Percentiles rank a stretch among this genome's conserved stretches.
Conservation (phyloP, 768 basidiomycete genomes). For the Grammothele lineata region DNA sequence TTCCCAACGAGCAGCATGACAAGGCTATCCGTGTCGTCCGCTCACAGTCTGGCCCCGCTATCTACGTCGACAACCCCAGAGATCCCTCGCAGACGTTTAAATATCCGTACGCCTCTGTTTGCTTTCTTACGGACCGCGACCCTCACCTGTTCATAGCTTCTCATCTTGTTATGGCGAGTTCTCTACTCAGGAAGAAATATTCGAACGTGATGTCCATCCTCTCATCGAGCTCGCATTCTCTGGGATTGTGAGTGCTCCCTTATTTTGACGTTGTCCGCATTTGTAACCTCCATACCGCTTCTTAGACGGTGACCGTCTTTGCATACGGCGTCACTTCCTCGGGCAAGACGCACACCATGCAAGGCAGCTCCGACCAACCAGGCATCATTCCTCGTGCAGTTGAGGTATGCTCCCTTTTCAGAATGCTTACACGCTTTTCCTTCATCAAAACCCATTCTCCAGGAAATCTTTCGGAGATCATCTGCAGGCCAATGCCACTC, state of each 20-base stretch:
- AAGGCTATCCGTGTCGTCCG: constrained; percentile 52
- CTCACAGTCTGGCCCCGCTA: constrained; percentile 36
- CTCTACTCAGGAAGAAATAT: constrained; percentile 75
- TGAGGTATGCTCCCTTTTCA: constrained; percentile 39
- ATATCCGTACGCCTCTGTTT: constrained; percentile 52
- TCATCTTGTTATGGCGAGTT: constrained; percentile 70
- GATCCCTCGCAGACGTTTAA: constrained; percentile 68
- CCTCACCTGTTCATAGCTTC: constrained; percentile 39
- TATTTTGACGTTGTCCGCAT: background rate
- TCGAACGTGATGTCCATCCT: constrained; percentile 68
- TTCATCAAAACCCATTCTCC: too few species aligned
- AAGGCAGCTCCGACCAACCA: constrained; percentile 67
- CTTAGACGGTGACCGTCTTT: constrained; percentile 79
- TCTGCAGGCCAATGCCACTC: background rate
- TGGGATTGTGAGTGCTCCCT: constrained; percentile 55
- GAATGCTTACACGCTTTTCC: background rate
- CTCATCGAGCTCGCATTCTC: constrained; percentile 73
- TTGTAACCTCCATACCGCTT: background rate
- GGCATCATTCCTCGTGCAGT: constrained; percentile 85
- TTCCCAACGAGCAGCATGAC: constrained; percentile 60
- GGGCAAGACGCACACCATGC: constrained; percentile 93
- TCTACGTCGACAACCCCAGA: constrained; percentile 68
- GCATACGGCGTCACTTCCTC: constrained; percentile 90
- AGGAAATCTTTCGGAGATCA: constrained; percentile 11
- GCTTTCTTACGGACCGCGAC: background rate